Evolutionary conservation across 306 rosid species (phyloP), one percentile per base, ranked within the genome.

Genomic region (Dicorynia guianensis): DNA sequence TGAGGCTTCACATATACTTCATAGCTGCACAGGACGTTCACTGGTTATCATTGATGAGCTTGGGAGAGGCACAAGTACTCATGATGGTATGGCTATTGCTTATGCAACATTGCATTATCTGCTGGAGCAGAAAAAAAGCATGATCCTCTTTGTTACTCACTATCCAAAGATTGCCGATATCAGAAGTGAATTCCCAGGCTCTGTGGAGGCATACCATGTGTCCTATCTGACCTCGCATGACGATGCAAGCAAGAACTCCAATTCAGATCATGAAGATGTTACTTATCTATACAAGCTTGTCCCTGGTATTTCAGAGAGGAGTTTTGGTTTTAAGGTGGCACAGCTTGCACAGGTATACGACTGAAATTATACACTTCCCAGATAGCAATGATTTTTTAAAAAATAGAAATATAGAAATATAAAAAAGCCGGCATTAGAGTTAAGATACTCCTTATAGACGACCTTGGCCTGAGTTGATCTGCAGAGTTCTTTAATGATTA

Each of bases 51-150:
- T 92, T 1, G 98, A 95, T 63, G 98, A 95, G 88, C 98, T 95
- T 69, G 98, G 98, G 71, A 86, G 98, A 89, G 98, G 98, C 72
- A 94, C 97, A 9, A 92, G 97, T 72, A 94, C 98, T 10, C 98
- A 94, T 46, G 98, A 94, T 50, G 98, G 97, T 2, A 90, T 87
- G 79, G 96, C 98, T 48, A 92, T 94, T 63, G 96, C 98, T 33
- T 87, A 94, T 60, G 95, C 98, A 3, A 86, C 98, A 12, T 75
- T 94, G 82, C 89, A 90, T 76, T 85, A 90, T 87, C 89, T 92
- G 50, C 82, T 92, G 53, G 78, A 82, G 83, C 84, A 87, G 69
- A 92, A 88, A 79, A 88, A 76, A 80, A 77, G 95, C 83, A 81
- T 87, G 90, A 92, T 89, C 76, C 98, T 92, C 74, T 92, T 94